Evolutionary conservation across 179 eudicot species (phyloP), one percentile per base, ranked within the genome.

Genomic region (Heliamphora pulchella): DNA sequence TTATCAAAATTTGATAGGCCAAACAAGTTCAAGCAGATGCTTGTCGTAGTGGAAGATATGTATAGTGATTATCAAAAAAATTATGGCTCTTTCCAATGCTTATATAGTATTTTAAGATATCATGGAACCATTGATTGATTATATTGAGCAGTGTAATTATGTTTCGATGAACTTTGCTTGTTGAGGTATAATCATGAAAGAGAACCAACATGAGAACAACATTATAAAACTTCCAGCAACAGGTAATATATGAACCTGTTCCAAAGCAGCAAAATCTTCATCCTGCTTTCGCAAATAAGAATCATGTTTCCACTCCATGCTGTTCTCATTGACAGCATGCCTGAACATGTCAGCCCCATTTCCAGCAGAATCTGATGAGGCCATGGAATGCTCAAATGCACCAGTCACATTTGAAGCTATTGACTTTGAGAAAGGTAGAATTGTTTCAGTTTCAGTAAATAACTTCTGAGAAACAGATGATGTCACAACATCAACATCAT

Each of bases 251-350:
- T 69, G 80, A 83, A 93, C 99, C 99, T 96, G 99, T 89, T 96
- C 99, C 81, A 96, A 85, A 85, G 98, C 96, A 82, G 96, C 89
- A 91, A 96, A 96, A 80, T 92, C 97, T 82, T 96, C 99, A 80
- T 91, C 89, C 79, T 90, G 97, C 80, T 89, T 87, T 41, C 74
- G 90, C 1, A 89, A 89, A 80, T 79, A 84, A 78, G 82, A 87
- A 77, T 82, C 86, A 54, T 78, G 85, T 43, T 78, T 89, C 71
- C 59, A 85, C 43, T 87, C 91, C 84, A 85, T 43, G 78, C 64
- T 84, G 75, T 80, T 81, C 76, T 82, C 89, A 82, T 62, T 41
- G 44, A 54, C 62, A 44, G 63, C 76, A 72, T 82, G 82, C 61
- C 80, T 71, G 76, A 73, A 77, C 39, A 71, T 48, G 53, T 78